These are phyloP conservation scores for Syncephalastrum monosporum DNA, from an alignment of 371 early-diverging fungal genomes.

Conservation along the genomic window DNA sequence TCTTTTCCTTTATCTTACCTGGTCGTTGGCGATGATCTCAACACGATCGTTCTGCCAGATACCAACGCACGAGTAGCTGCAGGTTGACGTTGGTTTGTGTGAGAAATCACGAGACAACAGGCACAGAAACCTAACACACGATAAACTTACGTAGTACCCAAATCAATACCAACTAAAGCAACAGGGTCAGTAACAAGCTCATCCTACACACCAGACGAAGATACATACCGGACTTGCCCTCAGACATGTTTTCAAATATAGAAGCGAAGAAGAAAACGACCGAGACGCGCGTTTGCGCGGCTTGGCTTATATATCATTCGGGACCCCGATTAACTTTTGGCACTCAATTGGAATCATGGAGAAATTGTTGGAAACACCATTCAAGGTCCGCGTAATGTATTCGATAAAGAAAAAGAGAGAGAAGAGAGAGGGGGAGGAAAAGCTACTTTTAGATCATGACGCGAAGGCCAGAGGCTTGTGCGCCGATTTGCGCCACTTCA, in stretches of 20 bases:
- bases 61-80: constrained; percentile 98
- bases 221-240: too few relatives aligned
- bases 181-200: too few relatives aligned
- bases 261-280: too few relatives aligned
- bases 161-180: constrained; percentile 80
- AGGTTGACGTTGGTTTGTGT: not conserved
- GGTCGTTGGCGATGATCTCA: constrained; percentile 97
- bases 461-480: constrained; percentile 46
- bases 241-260: too few relatives aligned
- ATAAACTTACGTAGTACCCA: constrained; percentile 99
- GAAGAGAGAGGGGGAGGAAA: constrained; percentile 2
- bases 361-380: too few relatives aligned
- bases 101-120: constrained; percentile 15
- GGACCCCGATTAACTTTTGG: too few relatives aligned
- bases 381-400: too few relatives aligned
- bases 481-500: constrained; percentile 70
- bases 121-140: constrained; percentile 33
- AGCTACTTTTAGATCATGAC: constrained; percentile 26
- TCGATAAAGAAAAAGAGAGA: not conserved
- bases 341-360: too few relatives aligned
- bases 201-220: too few relatives aligned
- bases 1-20: constrained; percentile 21
- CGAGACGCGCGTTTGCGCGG: too few relatives aligned
- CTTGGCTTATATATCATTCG: too few relatives aligned
- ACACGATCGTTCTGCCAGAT: constrained; percentile 97